Conservation (phyloP, 306 rosid species). For the Hylodesmum podocarpum region DNA sequence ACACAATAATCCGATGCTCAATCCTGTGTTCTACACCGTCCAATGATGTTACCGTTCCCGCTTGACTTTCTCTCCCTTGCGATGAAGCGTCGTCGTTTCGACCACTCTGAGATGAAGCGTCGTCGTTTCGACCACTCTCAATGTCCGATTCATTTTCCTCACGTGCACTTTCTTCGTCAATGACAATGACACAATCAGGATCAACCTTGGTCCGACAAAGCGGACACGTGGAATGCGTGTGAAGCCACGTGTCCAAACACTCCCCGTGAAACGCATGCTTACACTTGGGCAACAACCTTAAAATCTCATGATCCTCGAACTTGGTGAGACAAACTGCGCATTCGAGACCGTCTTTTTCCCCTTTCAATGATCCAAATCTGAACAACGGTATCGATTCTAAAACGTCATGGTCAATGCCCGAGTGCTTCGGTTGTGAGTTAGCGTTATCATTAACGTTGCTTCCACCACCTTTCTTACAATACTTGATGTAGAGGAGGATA, state of each 20-base stretch:
- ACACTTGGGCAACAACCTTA: slow-evolving; percentile 75
- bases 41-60: slow-evolving; percentile 8
- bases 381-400: slow-evolving; percentile 65
- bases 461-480: too few species aligned
- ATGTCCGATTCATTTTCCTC: neutral
- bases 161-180: neutral
- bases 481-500: slow-evolving; percentile 65
- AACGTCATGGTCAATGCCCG: slow-evolving; percentile 54
- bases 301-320: slow-evolving; percentile 57
- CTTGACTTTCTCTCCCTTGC: neutral
- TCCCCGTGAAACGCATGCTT: slow-evolving; percentile 43
- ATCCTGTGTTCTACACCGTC: slow-evolving; percentile 23
- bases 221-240: slow-evolving; percentile 74
- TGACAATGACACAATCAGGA: slow-evolving; percentile 13
- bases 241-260: slow-evolving; percentile 79
- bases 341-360: slow-evolving; percentile 61
- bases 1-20: slow-evolving; percentile 61
- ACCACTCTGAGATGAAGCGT: too few species aligned
- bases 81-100: neutral
- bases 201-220: slow-evolving; percentile 61
- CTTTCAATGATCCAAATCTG: slow-evolving; percentile 56
- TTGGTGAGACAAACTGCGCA: slow-evolving; percentile 64
- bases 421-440: slow-evolving; percentile 35
- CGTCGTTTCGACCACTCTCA: neutral
- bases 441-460: too few species aligned